phyloP scores from a whole-genome alignment of 1,139 yeast species.

The Taphrina betulina region DNA sequence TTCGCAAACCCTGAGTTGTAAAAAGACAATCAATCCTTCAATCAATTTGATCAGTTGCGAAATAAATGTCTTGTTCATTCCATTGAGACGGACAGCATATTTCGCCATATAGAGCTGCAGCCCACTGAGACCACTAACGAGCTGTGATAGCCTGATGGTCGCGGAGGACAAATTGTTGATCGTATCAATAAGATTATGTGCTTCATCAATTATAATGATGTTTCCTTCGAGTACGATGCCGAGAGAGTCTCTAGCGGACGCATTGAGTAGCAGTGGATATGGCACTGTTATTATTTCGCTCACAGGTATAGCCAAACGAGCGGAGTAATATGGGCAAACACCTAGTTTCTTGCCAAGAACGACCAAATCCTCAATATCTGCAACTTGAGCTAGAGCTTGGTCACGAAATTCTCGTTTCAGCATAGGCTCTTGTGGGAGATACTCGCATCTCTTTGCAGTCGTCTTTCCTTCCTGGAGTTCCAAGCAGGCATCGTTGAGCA shows the following conservation, averaged over 20 bases:
- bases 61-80: slow-evolving; percentile 72
- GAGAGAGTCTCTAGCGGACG: slow-evolving; percentile 60
- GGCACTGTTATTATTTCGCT: slow-evolving; percentile 83
- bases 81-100: slow-evolving; percentile 62
- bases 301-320: slow-evolving; percentile 55
- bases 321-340: slow-evolving; percentile 81
- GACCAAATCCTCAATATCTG: slow-evolving; percentile 81
- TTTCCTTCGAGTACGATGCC: slow-evolving; percentile 62
- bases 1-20: no score
- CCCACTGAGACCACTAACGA: slow-evolving; percentile 50
- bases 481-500: slow-evolving; percentile 76
- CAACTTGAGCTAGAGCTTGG: slow-evolving; percentile 54
- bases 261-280: slow-evolving; percentile 72
- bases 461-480: slow-evolving; percentile 58
- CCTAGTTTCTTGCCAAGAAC: slow-evolving; percentile 57
- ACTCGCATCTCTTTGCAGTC: slow-evolving; percentile 53
- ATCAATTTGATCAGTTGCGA: slow-evolving; percentile 63
- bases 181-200: slow-evolving; percentile 82
- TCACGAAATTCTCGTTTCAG: slow-evolving; percentile 57
- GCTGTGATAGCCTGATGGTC: slow-evolving; percentile 54
- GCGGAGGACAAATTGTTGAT: slow-evolving; percentile 69
- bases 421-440: slow-evolving; percentile 47
- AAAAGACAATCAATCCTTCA: slow-evolving; percentile 52
- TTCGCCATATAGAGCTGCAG: slow-evolving; percentile 58
- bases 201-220: slow-evolving; percentile 83